Conservation (phyloP, 192 early-diverging fungal genomes). For the Thamnidium elegans region DNA sequence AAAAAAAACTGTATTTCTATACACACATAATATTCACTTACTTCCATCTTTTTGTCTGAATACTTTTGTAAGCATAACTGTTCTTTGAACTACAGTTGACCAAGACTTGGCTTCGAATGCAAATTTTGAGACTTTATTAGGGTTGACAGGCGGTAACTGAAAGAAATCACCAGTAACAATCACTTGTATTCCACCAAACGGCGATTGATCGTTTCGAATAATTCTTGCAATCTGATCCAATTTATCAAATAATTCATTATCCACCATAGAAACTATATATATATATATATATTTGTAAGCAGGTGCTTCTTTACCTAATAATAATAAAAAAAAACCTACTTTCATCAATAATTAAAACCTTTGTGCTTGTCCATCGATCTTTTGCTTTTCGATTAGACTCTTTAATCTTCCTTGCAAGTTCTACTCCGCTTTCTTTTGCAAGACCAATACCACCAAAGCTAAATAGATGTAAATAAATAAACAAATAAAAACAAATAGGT, state of each 20-base stretch:
- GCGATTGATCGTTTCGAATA: slow-evolving; percentile 41
- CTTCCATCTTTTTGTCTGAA: slow-evolving; percentile 81
- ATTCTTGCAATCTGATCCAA: slow-evolving; percentile 62
- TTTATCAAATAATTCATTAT: slow-evolving; percentile 68
- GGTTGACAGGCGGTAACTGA: slow-evolving; percentile 73
- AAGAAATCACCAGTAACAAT: slow-evolving; percentile 79
- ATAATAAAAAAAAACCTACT: slow-evolving; percentile 33
- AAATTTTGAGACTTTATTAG: slow-evolving; percentile 46
- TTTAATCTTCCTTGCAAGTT: slow-evolving; percentile 31
- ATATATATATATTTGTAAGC: not conserved
- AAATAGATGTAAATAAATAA: not conserved
- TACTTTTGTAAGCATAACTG: slow-evolving; percentile 70
- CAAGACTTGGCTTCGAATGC: slow-evolving; percentile 66
- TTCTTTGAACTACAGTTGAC: slow-evolving; percentile 46
- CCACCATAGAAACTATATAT: slow-evolving; percentile 67
- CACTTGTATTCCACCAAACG: slow-evolving; percentile 80
- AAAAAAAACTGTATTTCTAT: not conserved
- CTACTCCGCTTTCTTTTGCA: slow-evolving; percentile 38
- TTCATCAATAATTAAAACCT: slow-evolving; percentile 77
- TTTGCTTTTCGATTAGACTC: slow-evolving; percentile 20
- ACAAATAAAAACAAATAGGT: not conserved
- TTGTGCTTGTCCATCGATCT: slow-evolving; percentile 57
- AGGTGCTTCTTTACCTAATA: not conserved
- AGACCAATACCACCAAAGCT: slow-evolving; percentile 69
- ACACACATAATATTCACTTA: slow-evolving; percentile 14